Base-by-base conservation (phyloP, 257 asterid genomes). In the Anisodus acutangulus region DNA sequence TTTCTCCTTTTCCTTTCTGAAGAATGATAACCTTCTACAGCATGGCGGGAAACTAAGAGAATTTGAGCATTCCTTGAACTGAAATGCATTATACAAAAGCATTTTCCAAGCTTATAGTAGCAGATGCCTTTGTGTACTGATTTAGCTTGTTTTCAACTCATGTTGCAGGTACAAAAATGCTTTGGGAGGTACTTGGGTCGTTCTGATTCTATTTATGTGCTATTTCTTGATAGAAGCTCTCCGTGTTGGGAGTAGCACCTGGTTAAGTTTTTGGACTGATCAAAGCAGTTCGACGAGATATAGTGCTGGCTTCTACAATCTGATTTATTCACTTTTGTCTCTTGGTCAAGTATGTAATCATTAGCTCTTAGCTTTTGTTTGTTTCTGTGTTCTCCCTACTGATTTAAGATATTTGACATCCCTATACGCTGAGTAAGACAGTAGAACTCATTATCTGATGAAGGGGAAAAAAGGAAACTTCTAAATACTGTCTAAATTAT, bases 201-300 rank as follows among this genome's bases (percentile, higher is more conserved):
- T 95, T 87, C 70, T 89, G 90, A 86, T 93, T 82, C 89, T 95
- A 85, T 88, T 92, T 78, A 3, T 80, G 80, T 92, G 97, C 92
- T 95, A 95, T 86, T 70, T 92, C 87, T 85, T 88, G 76, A 79
- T 93, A n/a, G 97, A 95, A 86, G 82, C 79, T 80, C 89, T 95
- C 47, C 94, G 98, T 87, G 90, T 95, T 88, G 90, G 93, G 84
- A 90, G 98, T 91, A 95, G 98, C 88, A 95, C 94, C 58, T 95
- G 98, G 98, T 94, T 95, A 68, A 95, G 98, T 88, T 88, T 88
- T 88, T 95, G 98, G 98, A 95, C 98, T 15, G 93, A 88, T 83
- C 87, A 86, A 86, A 79, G 91, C 85, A 80, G 78, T 80, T 70
- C 91, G 49, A 59, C 58, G 39, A 43, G 72, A 17, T 92, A 85